A percentile compares a stretch with the other conserved stretches of the same genome.
Evolutionary conservation across 345 rosid species (phyloP).

Genomic region (Rubroshorea leprosula): DNA sequence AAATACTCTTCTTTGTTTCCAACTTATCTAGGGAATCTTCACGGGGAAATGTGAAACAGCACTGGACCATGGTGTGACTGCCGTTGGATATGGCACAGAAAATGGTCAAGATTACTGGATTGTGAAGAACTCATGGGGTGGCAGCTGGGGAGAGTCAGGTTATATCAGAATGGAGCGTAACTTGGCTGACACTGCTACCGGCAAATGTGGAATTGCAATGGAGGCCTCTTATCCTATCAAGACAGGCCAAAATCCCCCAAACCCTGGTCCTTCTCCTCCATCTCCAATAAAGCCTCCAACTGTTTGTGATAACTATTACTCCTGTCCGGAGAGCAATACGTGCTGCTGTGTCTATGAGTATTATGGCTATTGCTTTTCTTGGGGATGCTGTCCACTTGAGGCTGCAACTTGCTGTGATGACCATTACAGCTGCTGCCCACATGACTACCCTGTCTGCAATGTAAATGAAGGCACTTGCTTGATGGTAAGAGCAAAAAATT

Average conservation of each 20-base stretch:
- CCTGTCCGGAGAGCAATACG: conserved; percentile 69
- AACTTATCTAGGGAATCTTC: conserved; percentile 37
- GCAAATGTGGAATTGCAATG: conserved; percentile 60
- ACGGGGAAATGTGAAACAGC: conserved; percentile 46
- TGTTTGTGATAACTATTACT: conserved; percentile 55
- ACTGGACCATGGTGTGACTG: conserved; percentile 55
- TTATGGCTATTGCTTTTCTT: conserved; percentile 55
- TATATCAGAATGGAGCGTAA: conserved; percentile 47
- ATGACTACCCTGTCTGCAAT: conserved; percentile 75
- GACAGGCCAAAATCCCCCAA: conserved; percentile 55
- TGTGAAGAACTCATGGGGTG: conserved; percentile 58
- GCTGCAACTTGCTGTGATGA: conserved; percentile 87
- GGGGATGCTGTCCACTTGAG: conserved; percentile 97
- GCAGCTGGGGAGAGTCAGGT: conserved; percentile 50
- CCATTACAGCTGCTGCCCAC: conserved; percentile 79
- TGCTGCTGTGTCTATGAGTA: conserved; percentile 78
- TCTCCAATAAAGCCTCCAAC: conserved; percentile 72
- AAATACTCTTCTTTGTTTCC: too few species aligned
- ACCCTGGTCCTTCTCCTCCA: conserved; percentile 95
- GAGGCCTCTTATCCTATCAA: conserved; percentile 62
- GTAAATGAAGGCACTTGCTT: conserved; percentile 54
- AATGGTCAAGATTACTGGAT: conserved; percentile 48
- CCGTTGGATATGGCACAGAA: conserved; percentile 55
- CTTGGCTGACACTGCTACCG: conserved; percentile 21
- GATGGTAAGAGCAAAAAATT: conserved; percentile 35